phyloP scores from a whole-genome alignment of 192 early-diverging fungal genomes.

The Physocladia obscura region DNA sequence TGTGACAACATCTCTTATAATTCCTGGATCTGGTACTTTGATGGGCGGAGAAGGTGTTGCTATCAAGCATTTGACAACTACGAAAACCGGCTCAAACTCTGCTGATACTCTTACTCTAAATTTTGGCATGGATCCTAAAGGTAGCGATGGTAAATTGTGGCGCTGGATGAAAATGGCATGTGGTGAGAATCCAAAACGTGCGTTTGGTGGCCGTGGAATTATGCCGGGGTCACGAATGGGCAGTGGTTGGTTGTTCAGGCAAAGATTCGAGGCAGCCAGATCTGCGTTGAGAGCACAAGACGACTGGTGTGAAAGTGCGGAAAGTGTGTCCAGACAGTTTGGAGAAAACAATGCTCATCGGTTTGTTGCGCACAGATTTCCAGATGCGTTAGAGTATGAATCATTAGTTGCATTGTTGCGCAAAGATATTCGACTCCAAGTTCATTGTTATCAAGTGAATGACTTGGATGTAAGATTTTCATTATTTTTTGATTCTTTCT shows the following conservation, averaged over 20 bases:
- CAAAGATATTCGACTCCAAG: slow-evolving; percentile 68
- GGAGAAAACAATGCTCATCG: slow-evolving; percentile 33
- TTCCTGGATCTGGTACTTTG: slow-evolving; percentile 75
- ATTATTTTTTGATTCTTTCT: not conserved
- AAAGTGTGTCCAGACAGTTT: slow-evolving; percentile 23
- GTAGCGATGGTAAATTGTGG: slow-evolving; percentile 49
- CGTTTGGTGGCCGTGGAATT: slow-evolving; percentile 30
- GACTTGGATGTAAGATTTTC: slow-evolving; percentile 50
- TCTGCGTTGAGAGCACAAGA: slow-evolving; percentile 40
- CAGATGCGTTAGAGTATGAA: slow-evolving; percentile 62
- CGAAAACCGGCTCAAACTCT: slow-evolving; percentile 48
- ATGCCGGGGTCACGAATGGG: slow-evolving; percentile 57
- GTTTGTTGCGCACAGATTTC: slow-evolving; percentile 52
- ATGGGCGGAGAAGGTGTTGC: slow-evolving; percentile 78
- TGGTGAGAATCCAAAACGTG: slow-evolving; percentile 73
- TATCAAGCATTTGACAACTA: slow-evolving; percentile 69
- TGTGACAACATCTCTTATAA: slow-evolving; percentile 71
- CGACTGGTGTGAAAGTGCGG: slow-evolving; percentile 62
- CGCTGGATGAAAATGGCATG: slow-evolving; percentile 84
- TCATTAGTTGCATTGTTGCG: slow-evolving; percentile 64
- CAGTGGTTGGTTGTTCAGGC: slow-evolving; percentile 64
- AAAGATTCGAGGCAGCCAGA: slow-evolving; percentile 57
- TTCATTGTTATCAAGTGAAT: slow-evolving; percentile 61
- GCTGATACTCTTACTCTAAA: slow-evolving; percentile 73
- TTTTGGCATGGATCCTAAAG: slow-evolving; percentile 33